Conservation (phyloP, 306 rosid genomes). For the Cucumis melo region DNA sequence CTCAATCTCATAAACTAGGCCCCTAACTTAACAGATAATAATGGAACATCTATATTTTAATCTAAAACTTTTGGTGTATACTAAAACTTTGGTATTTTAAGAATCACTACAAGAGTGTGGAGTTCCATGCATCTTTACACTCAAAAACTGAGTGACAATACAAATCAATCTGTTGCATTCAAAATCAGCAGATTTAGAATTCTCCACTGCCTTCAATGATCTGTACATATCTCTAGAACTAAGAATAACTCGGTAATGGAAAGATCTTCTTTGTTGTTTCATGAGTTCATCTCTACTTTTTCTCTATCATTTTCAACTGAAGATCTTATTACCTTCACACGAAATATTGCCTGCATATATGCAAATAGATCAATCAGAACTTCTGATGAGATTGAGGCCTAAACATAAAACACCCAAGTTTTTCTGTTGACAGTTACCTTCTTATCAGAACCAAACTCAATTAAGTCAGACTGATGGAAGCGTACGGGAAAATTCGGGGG, state of each 20-base stretch:
- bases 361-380: not conserved
- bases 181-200: not conserved
- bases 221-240: slow-evolving; percentile 30
- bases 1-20: too few relatives aligned
- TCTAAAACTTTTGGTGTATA: not conserved
- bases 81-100: not conserved
- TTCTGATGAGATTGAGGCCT: not conserved
- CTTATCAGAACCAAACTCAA: slow-evolving; percentile 70
- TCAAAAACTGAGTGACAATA: not conserved
- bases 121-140: not conserved
- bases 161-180: not conserved
- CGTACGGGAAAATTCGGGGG: slow-evolving; percentile 53
- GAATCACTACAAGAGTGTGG: not conserved
- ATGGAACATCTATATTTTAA: not conserved
- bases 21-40: too few relatives aligned
- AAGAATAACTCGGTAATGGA: not conserved
- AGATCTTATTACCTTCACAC: slow-evolving; percentile 56
- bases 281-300: slow-evolving; percentile 19
- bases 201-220: slow-evolving; percentile 9
- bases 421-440: slow-evolving; percentile 29
- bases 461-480: slow-evolving; percentile 43
- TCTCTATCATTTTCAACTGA: slow-evolving; percentile 17
- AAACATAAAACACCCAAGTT: not conserved
- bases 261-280: slow-evolving; percentile 11
- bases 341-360: slow-evolving; percentile 42